Conservation (phyloP, 2,329 filamentous ascomycete species). For the Fusarium domesticum region DNA sequence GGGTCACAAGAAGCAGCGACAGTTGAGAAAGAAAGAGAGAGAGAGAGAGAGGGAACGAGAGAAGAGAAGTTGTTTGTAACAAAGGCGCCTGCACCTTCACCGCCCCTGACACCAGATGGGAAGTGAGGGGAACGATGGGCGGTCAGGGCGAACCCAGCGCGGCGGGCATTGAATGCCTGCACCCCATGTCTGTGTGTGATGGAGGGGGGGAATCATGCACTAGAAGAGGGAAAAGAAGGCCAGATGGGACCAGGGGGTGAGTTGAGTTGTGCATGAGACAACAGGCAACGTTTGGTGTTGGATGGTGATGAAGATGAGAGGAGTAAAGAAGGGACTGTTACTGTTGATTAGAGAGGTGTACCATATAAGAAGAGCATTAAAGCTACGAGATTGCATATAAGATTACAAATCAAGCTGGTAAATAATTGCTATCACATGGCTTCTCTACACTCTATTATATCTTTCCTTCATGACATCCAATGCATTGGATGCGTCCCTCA, state of each 20-base stretch:
- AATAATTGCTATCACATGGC: too few relatives aligned
- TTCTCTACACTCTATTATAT: too few relatives aligned
- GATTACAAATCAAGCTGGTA: too few relatives aligned
- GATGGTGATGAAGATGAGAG: neutral
- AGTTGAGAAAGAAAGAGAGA: neutral
- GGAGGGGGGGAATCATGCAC: neutral
- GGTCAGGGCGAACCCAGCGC: neutral
- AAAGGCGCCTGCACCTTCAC: neutral
- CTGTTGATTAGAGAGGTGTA: too few relatives aligned
- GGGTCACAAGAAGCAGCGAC: neutral
- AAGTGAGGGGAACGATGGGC: neutral
- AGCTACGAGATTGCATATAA: too few relatives aligned
- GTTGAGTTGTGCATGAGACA: too few relatives aligned
- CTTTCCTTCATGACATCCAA: neutral
- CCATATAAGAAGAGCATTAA: too few relatives aligned
- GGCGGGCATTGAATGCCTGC: too few relatives aligned
- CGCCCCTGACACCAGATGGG: too few relatives aligned
- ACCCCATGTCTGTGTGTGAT: neutral
- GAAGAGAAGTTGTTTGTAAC: too few relatives aligned
- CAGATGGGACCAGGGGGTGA: neutral
- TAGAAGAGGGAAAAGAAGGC: neutral
- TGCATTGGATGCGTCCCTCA: conserved; percentile 18
- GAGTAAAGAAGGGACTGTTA: neutral
- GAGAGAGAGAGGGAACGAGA: neutral
- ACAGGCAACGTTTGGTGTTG: too few relatives aligned